These are phyloP conservation scores for Globisporangium nagaii DNA, from an alignment of 352 stramenopile species.

Conservation along the genomic window DNA sequence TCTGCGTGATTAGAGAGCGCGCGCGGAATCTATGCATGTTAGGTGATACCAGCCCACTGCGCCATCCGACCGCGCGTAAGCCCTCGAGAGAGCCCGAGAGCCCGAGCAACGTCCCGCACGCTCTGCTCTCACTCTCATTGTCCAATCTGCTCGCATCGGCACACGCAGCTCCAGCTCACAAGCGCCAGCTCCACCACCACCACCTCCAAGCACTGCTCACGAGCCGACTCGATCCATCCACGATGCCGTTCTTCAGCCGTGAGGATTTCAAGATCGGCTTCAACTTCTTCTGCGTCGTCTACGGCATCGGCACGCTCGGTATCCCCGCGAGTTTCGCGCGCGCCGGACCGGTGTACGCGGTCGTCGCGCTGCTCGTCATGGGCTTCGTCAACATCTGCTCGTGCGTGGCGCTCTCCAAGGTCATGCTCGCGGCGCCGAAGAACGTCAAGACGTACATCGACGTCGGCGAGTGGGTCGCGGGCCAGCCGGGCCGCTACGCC, in stretches of 20 bases:
- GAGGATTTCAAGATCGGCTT: constrained; percentile 62
- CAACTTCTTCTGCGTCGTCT: constrained; percentile 64
- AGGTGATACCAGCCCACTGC: constrained; percentile 2
- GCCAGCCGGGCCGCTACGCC: constrained; percentile 35
- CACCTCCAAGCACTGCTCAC: too few species aligned
- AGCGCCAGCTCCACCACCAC: not conserved
- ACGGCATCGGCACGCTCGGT: constrained; percentile 58
- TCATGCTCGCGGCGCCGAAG: constrained; percentile 54
- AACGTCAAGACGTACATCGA: constrained; percentile 58
- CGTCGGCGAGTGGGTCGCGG: constrained; percentile 54
- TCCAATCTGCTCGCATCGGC: constrained; percentile 3
- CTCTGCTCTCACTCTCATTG: not conserved
- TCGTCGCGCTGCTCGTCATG: constrained; percentile 52
- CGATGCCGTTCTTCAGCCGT: constrained; percentile 53
- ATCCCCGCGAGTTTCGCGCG: constrained; percentile 61
- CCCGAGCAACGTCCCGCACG: not conserved
- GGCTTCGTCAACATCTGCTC: constrained; percentile 56
- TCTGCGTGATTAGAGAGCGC: too few species aligned
- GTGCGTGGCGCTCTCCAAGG: constrained; percentile 47
- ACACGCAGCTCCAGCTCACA: not conserved
- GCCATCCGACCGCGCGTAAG: too few species aligned
- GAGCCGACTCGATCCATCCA: too few species aligned
- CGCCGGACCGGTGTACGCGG: constrained; percentile 35
- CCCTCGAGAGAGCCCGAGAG: not conserved
- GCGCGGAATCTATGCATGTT: too few species aligned